These are phyloP conservation scores for Pichia sp. DNA, from an alignment of 1,139 yeast species.

Conservation along the genomic window DNA sequence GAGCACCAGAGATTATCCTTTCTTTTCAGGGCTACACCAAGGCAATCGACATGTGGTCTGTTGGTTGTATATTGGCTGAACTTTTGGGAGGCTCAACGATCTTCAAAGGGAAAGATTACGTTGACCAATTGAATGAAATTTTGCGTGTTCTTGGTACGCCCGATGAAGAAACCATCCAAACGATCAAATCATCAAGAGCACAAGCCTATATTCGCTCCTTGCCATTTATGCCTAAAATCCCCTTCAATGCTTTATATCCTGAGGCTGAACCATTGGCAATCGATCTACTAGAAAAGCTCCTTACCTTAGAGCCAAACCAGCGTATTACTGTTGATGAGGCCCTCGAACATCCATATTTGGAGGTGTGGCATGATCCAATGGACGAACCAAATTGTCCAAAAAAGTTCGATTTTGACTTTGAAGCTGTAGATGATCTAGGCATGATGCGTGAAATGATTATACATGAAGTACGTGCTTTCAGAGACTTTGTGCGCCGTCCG, in stretches of 20 bases:
- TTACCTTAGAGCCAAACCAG: slow-evolving; percentile 80
- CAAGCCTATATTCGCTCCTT: slow-evolving; percentile 87
- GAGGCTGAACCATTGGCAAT: slow-evolving; percentile 82
- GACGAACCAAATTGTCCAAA: slow-evolving; percentile 87
- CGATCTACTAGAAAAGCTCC: slow-evolving; percentile 76
- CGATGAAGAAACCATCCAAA: slow-evolving; percentile 69
- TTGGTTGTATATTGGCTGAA: slow-evolving; percentile 94
- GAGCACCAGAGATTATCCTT: slow-evolving; percentile 97
- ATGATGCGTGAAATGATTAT: slow-evolving; percentile 72
- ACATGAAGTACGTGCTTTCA: slow-evolving; percentile 74
- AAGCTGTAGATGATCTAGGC: slow-evolving; percentile 76
- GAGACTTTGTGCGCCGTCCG: slow-evolving; percentile 79
- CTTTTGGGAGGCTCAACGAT: slow-evolving; percentile 87
- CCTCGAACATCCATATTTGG: slow-evolving; percentile 78
- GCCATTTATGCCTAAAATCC: slow-evolving; percentile 78
- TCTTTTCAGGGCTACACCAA: slow-evolving; percentile 89
- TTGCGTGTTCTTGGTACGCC: slow-evolving; percentile 88
- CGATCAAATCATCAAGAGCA: slow-evolving; percentile 86
- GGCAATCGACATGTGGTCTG: slow-evolving; percentile 96
- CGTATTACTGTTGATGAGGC: slow-evolving; percentile 90
- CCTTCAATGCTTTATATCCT: slow-evolving; percentile 72
- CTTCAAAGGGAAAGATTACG: slow-evolving; percentile 92
- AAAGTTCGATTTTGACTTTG: slow-evolving; percentile 87
- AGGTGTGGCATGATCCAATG: slow-evolving; percentile 94
- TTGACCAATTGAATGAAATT: slow-evolving; percentile 89